Evolutionary conservation across 2,329 filamentous ascomycete species (phyloP).

Genomic region (Fusarium sp.): DNA sequence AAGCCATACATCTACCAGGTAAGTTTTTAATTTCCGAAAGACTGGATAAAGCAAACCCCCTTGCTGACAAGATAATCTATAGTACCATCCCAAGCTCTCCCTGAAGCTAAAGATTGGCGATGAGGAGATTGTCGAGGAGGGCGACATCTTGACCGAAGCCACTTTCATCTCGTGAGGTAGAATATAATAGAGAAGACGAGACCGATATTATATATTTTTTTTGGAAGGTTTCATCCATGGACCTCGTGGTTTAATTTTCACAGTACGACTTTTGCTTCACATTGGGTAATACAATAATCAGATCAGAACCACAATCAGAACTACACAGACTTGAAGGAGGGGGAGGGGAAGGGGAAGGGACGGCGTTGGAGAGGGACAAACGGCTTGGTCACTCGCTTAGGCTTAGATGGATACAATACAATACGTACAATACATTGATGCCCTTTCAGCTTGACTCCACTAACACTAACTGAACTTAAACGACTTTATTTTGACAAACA

Average conservation of each 20-base stretch:
- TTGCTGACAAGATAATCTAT: conserved; percentile 35
- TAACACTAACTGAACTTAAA: conserved; percentile 5
- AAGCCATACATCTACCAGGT: conserved; percentile 99
- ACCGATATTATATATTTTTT: background rate
- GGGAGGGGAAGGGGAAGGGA: conserved; percentile 34
- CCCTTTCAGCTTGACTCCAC: conserved; percentile 18
- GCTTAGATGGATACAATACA: conserved; percentile 38
- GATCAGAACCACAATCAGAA: background rate
- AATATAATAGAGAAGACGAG: conserved; percentile 7
- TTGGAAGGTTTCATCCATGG: background rate
- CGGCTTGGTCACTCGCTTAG: conserved; percentile 48
- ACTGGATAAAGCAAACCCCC: conserved; percentile 21
- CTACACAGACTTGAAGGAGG: conserved; percentile 20
- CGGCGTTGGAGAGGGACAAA: conserved; percentile 49
- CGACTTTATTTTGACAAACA: conserved; percentile 27
- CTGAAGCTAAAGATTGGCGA: conserved; percentile 90
- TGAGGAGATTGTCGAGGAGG: conserved; percentile 81
- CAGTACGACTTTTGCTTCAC: conserved; percentile 41
- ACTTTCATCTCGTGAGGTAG: conserved; percentile 86
- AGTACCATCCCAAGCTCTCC: conserved; percentile 80
- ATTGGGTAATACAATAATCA: conserved; percentile 51
- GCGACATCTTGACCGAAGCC: conserved; percentile 85
- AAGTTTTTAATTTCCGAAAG: conserved; percentile 48
- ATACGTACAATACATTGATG: conserved; percentile 18
- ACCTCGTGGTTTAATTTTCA: conserved; percentile 17